Base-by-base conservation (phyloP, 345 rosid species). In the Eucalyptus sp. region DNA sequence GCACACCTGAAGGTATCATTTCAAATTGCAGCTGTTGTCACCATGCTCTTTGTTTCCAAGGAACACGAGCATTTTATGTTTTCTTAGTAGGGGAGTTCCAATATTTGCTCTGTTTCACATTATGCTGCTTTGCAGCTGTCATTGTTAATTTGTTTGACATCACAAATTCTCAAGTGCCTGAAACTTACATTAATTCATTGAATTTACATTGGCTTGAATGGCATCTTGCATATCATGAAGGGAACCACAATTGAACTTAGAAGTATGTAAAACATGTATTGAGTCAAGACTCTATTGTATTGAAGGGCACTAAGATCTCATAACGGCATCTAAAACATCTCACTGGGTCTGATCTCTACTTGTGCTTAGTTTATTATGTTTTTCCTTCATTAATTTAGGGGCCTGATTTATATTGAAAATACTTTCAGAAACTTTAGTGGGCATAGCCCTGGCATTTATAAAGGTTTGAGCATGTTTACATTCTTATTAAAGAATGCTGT, bases 1-100 rank as follows among this genome's bases (percentile, higher is more conserved):
- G 98, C 96, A 95, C 98, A 16, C 95, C 98, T 86, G 99, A 97
- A 93, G 96, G 99, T 96, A 91, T 90, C 91, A 41, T 41, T 76
- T 76, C 48, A 76, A 41, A 76, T 37, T 76, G 84, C 84, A 10
- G 48, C 48, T 9, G 48, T 76, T 41, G 25, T 76, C 29, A 6
- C 46, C 27, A 12, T 76, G 15, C 29, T 41, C 16, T 22, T 11
- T 41, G 29, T 76, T 76, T 41, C 29, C 4, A 41, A 20, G 48
- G 84, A 76, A 76, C 48, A 11, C 8, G 1, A 50, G 54, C 86
- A 68, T 87, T 31, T 71, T 71, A 71, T 87, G 76, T 49, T 64
- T 50, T 86, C 46, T 31, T 51, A 51, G 44, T 51, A 25, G 60
- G 68, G 85, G 85, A 86, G 46, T 86, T 86, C 87, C 49, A 11